Evolutionary conservation across 345 rosid genomes (phyloP).

Genomic region (Gossypium stocksii): DNA sequence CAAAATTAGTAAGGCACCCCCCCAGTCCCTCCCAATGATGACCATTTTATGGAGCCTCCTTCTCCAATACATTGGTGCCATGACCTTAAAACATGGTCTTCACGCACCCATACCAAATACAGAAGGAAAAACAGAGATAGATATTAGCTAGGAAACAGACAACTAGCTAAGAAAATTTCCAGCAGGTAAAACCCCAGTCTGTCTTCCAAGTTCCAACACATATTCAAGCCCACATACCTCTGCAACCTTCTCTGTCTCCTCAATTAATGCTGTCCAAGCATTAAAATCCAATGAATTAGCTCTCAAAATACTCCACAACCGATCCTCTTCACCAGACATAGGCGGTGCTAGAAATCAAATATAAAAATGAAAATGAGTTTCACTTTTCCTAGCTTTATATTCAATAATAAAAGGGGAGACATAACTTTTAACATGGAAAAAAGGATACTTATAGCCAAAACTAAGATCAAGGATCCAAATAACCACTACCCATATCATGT

Average conservation of each 20-base stretch:
- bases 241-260: conserved; percentile 87
- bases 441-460: neutral
- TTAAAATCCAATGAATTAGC: conserved; percentile 75
- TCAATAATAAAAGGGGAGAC: neutral
- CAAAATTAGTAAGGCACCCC: neutral
- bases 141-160: neutral
- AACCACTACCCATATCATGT: neutral
- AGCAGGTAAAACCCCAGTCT: neutral
- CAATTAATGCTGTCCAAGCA: conserved; percentile 84
- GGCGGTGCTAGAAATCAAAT: conserved; percentile 31
- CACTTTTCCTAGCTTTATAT: neutral
- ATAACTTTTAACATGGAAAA: neutral
- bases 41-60: neutral
- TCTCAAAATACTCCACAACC: conserved; percentile 76
- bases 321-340: conserved; percentile 76
- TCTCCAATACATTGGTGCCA: neutral
- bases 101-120: neutral
- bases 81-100: no score
- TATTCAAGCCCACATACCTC: conserved; percentile 46
- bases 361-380: conserved; percentile 6
- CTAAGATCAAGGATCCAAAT: neutral
- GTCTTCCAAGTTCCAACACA: neutral
- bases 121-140: neutral
- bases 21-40: neutral
- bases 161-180: neutral